A percentile compares a stretch with the other conserved stretches of the same genome.
phyloP scores from a whole-genome alignment of 371 early-diverging fungal genomes.

The Syncephalis plumigaleata region DNA sequence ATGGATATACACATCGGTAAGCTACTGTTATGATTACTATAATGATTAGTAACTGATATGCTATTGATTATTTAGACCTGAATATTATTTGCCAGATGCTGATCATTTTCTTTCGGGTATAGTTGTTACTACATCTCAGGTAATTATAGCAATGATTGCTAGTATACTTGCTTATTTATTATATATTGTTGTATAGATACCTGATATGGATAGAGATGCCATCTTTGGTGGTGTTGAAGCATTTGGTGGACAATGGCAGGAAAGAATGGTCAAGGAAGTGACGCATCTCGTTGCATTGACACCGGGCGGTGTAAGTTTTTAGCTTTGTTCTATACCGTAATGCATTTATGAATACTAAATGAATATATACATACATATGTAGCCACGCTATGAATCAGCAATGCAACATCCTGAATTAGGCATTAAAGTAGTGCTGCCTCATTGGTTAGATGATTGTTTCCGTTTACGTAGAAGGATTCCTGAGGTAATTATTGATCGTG shows the following conservation, averaged over 20 bases:
- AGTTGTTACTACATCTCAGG: neutral
- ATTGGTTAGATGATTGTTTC: conserved; percentile 62
- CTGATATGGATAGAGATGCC: conserved; percentile 15
- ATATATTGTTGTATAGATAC: no score
- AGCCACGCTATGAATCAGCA: conserved; percentile 13
- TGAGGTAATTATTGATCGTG: conserved; percentile 13
- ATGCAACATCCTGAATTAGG: conserved; percentile 12
- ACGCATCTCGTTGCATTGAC: conserved; percentile 36
- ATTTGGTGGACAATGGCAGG: conserved; percentile 35
- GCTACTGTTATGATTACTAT: neutral
- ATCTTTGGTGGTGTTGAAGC: conserved; percentile 26
- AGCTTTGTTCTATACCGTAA: neutral
- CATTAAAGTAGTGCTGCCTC: conserved; percentile 41
- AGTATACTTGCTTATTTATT: no score
- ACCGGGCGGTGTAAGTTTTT: conserved; percentile 22
- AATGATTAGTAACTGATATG: neutral
- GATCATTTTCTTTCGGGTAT: neutral
- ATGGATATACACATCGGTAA: neutral
- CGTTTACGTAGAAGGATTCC: conserved; percentile 26
- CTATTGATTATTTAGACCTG: neutral
- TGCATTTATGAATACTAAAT: no score
- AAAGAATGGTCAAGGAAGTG: conserved; percentile 20
- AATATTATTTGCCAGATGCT: neutral
- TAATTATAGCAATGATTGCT: conserved; percentile 14
- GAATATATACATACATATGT: neutral